These are phyloP conservation scores for Daldinia vernicosa DNA, from an alignment of 495 filamentous ascomycete species.

Conservation along the genomic window DNA sequence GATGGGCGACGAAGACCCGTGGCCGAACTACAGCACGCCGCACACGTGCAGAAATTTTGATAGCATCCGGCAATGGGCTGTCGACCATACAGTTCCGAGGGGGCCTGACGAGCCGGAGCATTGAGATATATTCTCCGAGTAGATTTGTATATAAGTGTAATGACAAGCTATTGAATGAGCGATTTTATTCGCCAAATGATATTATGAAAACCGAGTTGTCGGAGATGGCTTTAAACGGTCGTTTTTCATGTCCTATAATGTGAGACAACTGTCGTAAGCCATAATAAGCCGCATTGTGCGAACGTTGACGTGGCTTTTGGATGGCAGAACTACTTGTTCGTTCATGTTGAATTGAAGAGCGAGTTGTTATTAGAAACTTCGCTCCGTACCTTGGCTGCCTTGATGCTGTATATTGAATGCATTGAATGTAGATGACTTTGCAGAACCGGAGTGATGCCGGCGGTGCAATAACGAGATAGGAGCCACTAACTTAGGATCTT, in stretches of 20 bases:
- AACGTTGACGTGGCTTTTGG: constrained; percentile 1
- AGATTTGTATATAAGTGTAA: constrained; percentile 10
- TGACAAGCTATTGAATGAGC: background rate
- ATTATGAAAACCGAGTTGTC: background rate
- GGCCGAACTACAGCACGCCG: constrained; percentile 59
- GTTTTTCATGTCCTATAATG: background rate
- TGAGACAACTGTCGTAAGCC: constrained; percentile 21
- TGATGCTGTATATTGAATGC: background rate
- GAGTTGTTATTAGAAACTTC: constrained; percentile 17
- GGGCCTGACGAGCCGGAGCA: constrained; percentile 44
- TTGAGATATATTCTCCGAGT: constrained; percentile 15
- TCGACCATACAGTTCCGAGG: constrained; percentile 58
- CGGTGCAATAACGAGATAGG: background rate
- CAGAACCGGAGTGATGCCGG: background rate
- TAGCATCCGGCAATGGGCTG: constrained; percentile 57
- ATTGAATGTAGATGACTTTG: background rate
- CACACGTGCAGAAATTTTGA: constrained; percentile 63
- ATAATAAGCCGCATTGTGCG: background rate
- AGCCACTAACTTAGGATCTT: background rate
- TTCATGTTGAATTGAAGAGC: constrained; percentile 11
- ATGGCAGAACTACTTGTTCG: constrained; percentile 16
- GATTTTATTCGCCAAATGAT: background rate
- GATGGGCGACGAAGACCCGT: constrained; percentile 52
- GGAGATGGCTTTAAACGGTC: background rate
- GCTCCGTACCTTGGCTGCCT: constrained; percentile 13